phyloP scores from a whole-genome alignment of 208 protist species.

The Trypanosoma melophagium region DNA sequence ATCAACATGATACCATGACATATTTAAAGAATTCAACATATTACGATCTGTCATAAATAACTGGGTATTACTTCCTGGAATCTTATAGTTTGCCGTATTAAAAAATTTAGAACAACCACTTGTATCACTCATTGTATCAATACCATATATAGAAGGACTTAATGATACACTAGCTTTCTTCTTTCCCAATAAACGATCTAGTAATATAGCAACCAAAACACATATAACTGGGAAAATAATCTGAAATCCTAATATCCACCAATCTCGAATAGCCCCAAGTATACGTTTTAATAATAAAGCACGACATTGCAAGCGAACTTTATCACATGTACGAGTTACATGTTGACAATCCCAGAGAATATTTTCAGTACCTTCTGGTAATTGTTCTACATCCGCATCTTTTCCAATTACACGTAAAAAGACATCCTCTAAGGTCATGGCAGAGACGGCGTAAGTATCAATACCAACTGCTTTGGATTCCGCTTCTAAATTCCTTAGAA shows the following conservation, averaged over 20 bases:
- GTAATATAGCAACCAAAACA: constrained; percentile 61
- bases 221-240: constrained; percentile 64
- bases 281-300: constrained; percentile 66
- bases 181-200: constrained; percentile 42
- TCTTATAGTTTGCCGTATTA: background rate
- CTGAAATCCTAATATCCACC: constrained; percentile 61
- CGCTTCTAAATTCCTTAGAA: constrained; percentile 43
- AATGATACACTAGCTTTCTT: background rate
- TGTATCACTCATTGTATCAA: constrained; percentile 14
- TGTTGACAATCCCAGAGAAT: constrained; percentile 31
- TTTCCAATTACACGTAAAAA: constrained; percentile 45
- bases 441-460: constrained; percentile 47
- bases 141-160: background rate
- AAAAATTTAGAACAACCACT: constrained; percentile 5
- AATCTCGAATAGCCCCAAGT: constrained; percentile 57
- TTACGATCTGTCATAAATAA: constrained; percentile 5
- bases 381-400: constrained; percentile 21
- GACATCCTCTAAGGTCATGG: constrained; percentile 61
- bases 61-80: background rate
- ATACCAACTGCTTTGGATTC: constrained; percentile 38
- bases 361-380: constrained; percentile 8
- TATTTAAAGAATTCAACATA: constrained; percentile 13
- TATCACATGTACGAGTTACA: constrained; percentile 16
- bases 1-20: constrained; percentile 21
- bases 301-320: constrained; percentile 38